Evolutionary conservation across 2,329 filamentous ascomycete genomes (phyloP).

Genomic region (Diplocarpon mali): DNA sequence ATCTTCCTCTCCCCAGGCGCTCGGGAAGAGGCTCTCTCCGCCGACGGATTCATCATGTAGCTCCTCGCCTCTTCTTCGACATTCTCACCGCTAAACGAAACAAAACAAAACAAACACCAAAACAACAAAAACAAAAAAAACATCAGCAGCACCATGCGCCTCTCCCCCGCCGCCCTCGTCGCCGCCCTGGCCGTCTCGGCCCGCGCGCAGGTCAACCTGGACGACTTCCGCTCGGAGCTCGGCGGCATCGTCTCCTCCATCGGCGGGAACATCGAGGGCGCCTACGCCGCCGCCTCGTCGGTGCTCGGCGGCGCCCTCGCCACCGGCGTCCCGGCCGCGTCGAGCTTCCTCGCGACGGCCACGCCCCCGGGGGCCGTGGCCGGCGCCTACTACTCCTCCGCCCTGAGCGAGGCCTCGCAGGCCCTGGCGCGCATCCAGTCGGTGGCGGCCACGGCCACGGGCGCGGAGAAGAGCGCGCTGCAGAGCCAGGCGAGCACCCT

Average conservation of each 20-base stretch:
- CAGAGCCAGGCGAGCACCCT: conserved; percentile 4
- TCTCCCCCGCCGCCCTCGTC: conserved; percentile 6
- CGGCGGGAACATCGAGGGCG: neutral
- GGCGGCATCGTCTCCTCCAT: conserved; percentile 2
- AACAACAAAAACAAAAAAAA: too few species aligned
- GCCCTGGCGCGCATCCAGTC: conserved; percentile 1
- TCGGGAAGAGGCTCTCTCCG: too few species aligned
- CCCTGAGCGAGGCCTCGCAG: conserved; percentile 1
- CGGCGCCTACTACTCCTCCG: conserved; percentile 3
- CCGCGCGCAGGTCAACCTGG: neutral
- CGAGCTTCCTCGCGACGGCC: neutral
- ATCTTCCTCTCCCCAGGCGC: too few species aligned
- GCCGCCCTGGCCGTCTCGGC: conserved; percentile 8
- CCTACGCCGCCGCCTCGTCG: conserved; percentile 1
- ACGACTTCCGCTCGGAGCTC: neutral
- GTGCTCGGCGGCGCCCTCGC: neutral
- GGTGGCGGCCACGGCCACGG: conserved; percentile 9
- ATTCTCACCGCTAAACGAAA: too few species aligned
- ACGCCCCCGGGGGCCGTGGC: neutral
- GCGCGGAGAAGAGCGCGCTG: conserved; percentile 5
- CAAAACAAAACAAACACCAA: neutral
- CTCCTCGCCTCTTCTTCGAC: too few species aligned
- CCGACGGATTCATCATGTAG: too few species aligned
- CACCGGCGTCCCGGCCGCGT: conserved; percentile 1
- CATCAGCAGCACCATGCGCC: conserved; percentile 11